Conservation (phyloP, 176 grass and related monocot species). For the Dendrocalamus sinicus region DNA sequence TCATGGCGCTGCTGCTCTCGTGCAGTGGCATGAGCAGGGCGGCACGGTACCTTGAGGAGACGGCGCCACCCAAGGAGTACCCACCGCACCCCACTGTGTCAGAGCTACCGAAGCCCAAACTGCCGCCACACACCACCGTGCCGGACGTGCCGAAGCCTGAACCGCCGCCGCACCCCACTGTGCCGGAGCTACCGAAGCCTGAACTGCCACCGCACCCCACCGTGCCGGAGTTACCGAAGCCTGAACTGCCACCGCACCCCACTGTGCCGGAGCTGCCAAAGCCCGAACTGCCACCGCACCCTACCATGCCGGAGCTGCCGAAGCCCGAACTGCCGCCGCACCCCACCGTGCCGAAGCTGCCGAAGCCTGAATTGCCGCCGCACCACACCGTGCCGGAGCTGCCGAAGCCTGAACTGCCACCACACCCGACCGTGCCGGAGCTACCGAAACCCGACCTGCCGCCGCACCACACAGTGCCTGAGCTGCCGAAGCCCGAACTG, state of each 20-base stretch:
- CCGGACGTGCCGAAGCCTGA: neutral
- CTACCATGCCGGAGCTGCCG: too few relatives aligned
- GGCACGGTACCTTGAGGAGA: constrained; percentile 40
- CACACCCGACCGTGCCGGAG: neutral
- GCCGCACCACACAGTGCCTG: neutral
- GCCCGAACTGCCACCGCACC: neutral
- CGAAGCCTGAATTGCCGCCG: neutral
- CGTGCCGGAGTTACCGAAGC: neutral
- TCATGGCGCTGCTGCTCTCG: constrained; percentile 36
- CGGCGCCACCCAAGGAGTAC: constrained; percentile 5
- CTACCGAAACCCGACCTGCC: neutral
- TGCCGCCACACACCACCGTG: neutral
- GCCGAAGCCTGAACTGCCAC: neutral
- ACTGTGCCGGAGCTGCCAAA: neutral
- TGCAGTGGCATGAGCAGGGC: constrained; percentile 38
- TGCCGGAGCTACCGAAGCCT: neutral
- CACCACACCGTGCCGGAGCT: neutral
- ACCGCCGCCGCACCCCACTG: neutral
- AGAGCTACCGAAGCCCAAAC: neutral
- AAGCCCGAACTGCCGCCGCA: neutral
- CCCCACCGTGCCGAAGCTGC: neutral
- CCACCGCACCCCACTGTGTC: neutral
- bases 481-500: neutral
- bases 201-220: neutral
- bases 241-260: neutral